Base-by-base conservation (phyloP, 1,284 basidiomycete species). In the Pseudozyma tsukubaensis region DNA sequence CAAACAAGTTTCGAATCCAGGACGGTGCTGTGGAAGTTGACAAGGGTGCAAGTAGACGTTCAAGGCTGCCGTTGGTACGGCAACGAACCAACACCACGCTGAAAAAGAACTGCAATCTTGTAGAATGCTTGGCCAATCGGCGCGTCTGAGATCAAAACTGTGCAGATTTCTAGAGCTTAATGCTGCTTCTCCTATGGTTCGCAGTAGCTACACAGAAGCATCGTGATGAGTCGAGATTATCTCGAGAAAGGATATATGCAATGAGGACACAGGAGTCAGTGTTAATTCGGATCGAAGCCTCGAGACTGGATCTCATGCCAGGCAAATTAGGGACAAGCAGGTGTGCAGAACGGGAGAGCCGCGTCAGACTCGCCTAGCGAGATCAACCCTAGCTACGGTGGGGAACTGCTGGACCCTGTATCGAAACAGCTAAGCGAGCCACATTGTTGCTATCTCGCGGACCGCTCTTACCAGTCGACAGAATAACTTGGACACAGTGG, bases 121-220 rank as follows among this genome's bases (percentile, higher is more conserved):
- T 58, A 58, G 56, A 58, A 50, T 44, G 34, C 21, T 39, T 47
- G 29, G 34, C 21, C 56, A 50, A 42, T 19, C 35, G 37, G 48
- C 47, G 56, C 47, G 21, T 58, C 56, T 58, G 56, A 58, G 56
- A 32, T 58, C 29, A 48, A 50, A 58, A 50, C 7, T 35, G 11
- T 24, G 56, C 39, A 58, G 39, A 18, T 32, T 42, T 29, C 29
- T 18, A 32, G 37, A 36, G 35, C 36, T 45, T 19, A 7, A 43
- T 19, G 10, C 14, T 43, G 11, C 44, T 18, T 45, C 44, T 45
- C 10, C 3, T 13, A 29, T 29, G 24, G 6, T 29, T 29, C 24
- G 24, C 24, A 29, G 24, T 29, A 29, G 24, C 24, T 29, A 29
- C 24, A 29, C 24, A n/a, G 37, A 39, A 39, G 37, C 37, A 39